Percentiles rank a stretch among this genome's conserved stretches.
phyloP scores from a whole-genome alignment of 306 rosid genomes.

The Corylus heterophylla region DNA sequence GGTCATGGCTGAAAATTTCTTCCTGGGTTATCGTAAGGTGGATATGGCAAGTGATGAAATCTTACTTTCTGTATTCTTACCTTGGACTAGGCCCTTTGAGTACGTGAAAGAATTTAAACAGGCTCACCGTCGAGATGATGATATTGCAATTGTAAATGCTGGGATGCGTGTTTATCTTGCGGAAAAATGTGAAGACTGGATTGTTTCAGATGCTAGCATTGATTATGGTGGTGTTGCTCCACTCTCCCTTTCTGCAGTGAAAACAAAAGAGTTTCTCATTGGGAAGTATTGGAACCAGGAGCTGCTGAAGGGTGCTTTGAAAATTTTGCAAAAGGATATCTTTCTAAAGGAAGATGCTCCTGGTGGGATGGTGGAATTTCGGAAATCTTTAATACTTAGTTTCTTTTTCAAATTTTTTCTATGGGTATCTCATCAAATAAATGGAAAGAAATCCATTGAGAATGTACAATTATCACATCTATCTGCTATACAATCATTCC shows the following conservation, averaged over 20 bases:
- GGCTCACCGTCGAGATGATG: slow-evolving; percentile 97
- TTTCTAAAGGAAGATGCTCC: slow-evolving; percentile 75
- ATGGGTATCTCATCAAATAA: slow-evolving; percentile 89
- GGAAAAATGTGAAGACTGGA: slow-evolving; percentile 48
- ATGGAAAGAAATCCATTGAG: slow-evolving; percentile 36
- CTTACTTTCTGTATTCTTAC: slow-evolving; percentile 81
- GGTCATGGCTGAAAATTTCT: slow-evolving; percentile 69
- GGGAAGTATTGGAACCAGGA: slow-evolving; percentile 81
- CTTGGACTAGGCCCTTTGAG: slow-evolving; percentile 86
- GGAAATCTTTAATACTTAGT: slow-evolving; percentile 74
- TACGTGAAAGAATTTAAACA: slow-evolving; percentile 91
- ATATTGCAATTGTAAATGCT: slow-evolving; percentile 93
- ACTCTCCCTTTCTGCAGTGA: slow-evolving; percentile 60
- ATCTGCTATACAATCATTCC: slow-evolving; percentile 76
- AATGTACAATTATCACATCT: slow-evolving; percentile 63
- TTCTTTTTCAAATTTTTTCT: slow-evolving; percentile 90
- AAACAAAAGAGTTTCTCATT: slow-evolving; percentile 64
- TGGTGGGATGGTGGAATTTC: slow-evolving; percentile 96
- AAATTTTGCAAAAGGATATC: slow-evolving; percentile 60
- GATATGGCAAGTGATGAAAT: slow-evolving; percentile 72
- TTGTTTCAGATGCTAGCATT: slow-evolving; percentile 78
- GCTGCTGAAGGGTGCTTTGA: slow-evolving; percentile 64
- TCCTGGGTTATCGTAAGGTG: slow-evolving; percentile 86
- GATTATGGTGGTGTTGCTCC: slow-evolving; percentile 97
- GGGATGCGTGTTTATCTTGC: slow-evolving; percentile 81